phyloP scores from a whole-genome alignment of 306 rosid genomes.

The Sicyos baderoa region DNA sequence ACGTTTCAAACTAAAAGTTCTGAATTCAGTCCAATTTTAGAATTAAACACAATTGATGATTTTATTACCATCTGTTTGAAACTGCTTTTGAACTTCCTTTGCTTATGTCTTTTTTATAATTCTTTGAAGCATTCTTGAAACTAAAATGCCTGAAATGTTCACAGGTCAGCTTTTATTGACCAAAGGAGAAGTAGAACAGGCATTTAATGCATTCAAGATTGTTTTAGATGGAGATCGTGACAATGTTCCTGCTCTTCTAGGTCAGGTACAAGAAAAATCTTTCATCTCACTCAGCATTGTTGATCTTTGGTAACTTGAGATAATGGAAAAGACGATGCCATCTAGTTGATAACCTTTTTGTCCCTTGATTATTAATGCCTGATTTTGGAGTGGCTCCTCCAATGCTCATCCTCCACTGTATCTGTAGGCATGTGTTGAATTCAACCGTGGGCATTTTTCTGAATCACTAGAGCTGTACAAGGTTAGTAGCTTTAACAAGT shows the following conservation, averaged over 20 bases:
- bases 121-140: constrained; percentile 8
- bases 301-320: not conserved
- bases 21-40: not conserved
- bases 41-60: not conserved
- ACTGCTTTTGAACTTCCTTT: not conserved
- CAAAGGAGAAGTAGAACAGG: constrained; percentile 93
- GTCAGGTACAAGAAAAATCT: constrained; percentile 49
- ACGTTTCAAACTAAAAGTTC: not conserved
- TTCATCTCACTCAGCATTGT: constrained; percentile 11
- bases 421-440: constrained; percentile 95
- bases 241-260: constrained; percentile 92
- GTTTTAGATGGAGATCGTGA: constrained; percentile 87
- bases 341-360: constrained; percentile 3
- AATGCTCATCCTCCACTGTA: not conserved
- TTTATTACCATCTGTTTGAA: not conserved
- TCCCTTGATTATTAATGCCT: constrained; percentile 3
- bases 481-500: constrained; percentile 45
- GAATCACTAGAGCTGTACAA: constrained; percentile 91
- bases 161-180: constrained; percentile 98
- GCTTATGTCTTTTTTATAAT: not conserved
- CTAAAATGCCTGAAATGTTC: constrained; percentile 22
- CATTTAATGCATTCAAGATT: constrained; percentile 88
- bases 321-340: not conserved
- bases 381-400: not conserved
- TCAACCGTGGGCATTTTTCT: constrained; percentile 75